phyloP scores from a whole-genome alignment of 768 basidiomycete species.

The Boletus tomentosulus region DNA sequence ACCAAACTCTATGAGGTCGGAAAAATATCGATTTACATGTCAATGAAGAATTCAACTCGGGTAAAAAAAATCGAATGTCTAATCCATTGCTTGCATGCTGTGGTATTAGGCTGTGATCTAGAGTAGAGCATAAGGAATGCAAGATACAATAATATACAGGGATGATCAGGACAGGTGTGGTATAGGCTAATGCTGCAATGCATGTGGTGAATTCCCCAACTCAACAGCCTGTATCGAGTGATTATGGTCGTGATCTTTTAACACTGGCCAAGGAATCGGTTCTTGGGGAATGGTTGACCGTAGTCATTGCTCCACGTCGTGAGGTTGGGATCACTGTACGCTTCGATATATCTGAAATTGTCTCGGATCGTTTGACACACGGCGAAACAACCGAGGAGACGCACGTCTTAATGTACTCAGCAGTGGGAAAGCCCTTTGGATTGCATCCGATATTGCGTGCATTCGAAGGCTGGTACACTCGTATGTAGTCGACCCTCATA shows the following conservation, averaged over 20 bases:
- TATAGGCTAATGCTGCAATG: not conserved
- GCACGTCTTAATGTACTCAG: constrained; percentile 64
- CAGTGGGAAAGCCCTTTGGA: constrained; percentile 63
- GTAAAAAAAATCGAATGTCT: not conserved
- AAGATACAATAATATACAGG: not conserved
- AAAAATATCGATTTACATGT: not conserved
- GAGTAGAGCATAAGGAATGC: not conserved
- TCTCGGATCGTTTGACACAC: not conserved
- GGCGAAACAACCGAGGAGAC: constrained; percentile 12
- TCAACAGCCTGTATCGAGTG: not conserved
- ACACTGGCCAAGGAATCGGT: constrained; percentile 41
- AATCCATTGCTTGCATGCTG: not conserved
- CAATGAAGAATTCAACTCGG: not conserved
- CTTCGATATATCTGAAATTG: constrained; percentile 50
- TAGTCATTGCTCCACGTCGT: constrained; percentile 44
- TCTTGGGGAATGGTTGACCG: constrained; percentile 48
- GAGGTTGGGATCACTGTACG: constrained; percentile 60
- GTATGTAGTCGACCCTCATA: constrained; percentile 51
- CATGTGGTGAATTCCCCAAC: not conserved
- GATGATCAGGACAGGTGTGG: not conserved
- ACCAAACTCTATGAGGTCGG: not conserved
- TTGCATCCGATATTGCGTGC: constrained; percentile 71
- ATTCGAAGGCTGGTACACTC: constrained; percentile 68
- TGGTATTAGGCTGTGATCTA: not conserved
- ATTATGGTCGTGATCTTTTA: constrained; percentile 12